Base-by-base conservation (phyloP, 768 basidiomycete species). In the Tubosaeta brunneosetosa region DNA sequence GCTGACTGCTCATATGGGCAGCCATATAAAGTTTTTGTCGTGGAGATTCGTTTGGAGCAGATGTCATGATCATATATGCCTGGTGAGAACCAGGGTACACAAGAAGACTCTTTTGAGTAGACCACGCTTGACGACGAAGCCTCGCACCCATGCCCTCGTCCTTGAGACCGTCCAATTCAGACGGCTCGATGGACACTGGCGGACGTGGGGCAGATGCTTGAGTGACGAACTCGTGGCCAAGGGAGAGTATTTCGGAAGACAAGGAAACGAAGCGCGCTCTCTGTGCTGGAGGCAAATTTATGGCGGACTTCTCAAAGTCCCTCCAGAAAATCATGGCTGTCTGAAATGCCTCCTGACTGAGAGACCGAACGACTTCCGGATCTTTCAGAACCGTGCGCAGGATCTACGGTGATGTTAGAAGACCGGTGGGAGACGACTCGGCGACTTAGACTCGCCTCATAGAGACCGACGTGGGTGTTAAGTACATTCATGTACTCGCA, bases 401-500 rank as follows among this genome's bases (percentile, higher is more conserved):
- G 44, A 87, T 82, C 91, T 93, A 56, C 17, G 57, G 22, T 47
- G 31, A 55, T 41, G 50, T 58, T 36, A 61, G 62, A 44, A 63
- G 68, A 53, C 47, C 38, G 49, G 44, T 19, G 17, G 56, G 31
- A 42, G 51, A 50, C 53, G 42, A 40, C 41, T 47, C 16, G 22
- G 51, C 53, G 42, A 40, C 41, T 46, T 14, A 22, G 51, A 75
- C 88, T 71, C 68, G 90, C 94, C 74, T 91, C 79, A 57, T 94
- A 94, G 43, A 99, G 75, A 36, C 88, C 91, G 32, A 87, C 84
- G 74, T 98, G 80, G 31, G 94, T 97, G 70, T 99, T 99, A 53
- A 98, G 75, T 43, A 91, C 84, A 69, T 97, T 97, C 94, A 99
- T 98, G 69, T 89, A 94, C 72, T 94, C 90, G 74, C 93, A 97